Evolutionary conservation across 2,329 filamentous ascomycete species (phyloP).

Genomic region (Furcasterigmium sp.): DNA sequence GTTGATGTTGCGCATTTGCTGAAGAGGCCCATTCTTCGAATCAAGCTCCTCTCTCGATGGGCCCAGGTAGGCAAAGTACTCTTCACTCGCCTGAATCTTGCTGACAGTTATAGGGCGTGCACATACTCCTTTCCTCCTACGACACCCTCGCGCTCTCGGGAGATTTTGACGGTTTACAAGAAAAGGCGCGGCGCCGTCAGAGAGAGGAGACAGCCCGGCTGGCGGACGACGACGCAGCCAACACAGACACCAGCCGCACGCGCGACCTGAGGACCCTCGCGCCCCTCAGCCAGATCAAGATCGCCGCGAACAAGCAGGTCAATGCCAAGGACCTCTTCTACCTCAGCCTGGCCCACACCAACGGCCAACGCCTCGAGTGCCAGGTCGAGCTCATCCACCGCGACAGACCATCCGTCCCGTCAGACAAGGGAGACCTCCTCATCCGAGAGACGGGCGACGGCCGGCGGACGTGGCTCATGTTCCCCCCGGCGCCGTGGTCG

Average conservation of each 20-base stretch:
- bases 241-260: constrained; percentile 74
- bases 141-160: constrained; percentile 32
- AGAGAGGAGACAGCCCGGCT: constrained; percentile 64
- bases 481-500: constrained; percentile 74
- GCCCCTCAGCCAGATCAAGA: constrained; percentile 61
- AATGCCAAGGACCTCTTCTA: constrained; percentile 87
- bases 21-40: constrained; percentile 78
- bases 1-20: constrained; percentile 92
- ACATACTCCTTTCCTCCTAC: constrained; percentile 47
- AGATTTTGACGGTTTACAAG: constrained; percentile 67
- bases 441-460: constrained; percentile 82
- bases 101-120: constrained; percentile 40
- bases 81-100: background rate
- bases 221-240: constrained; percentile 79
- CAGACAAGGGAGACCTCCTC: constrained; percentile 75
- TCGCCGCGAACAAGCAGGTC: constrained; percentile 77
- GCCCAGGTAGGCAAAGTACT: constrained; percentile 57
- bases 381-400: constrained; percentile 82
- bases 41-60: constrained; percentile 83
- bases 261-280: constrained; percentile 75
- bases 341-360: constrained; percentile 80
- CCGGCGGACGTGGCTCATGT: constrained; percentile 74
- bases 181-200: constrained; percentile 63
- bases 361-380: constrained; percentile 83
- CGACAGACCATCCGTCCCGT: constrained; percentile 66